Conservation (phyloP, 192 early-diverging fungal genomes). For the Spizellomyces punctatus region DNA sequence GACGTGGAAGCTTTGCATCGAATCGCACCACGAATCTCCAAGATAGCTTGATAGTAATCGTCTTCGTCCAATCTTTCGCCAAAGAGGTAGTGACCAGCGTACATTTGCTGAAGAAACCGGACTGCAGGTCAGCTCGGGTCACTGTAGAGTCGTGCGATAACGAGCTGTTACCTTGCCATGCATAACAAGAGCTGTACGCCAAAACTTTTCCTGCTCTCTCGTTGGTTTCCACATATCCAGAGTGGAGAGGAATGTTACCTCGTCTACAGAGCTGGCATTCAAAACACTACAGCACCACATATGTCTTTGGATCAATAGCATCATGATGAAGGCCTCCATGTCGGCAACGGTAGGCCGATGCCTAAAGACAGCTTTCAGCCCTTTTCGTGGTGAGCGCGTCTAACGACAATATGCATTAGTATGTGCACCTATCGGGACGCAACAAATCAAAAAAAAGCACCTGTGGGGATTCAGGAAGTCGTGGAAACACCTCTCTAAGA, state of each 20-base stretch:
- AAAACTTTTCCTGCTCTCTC: slow-evolving; percentile 1
- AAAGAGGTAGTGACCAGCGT: background rate
- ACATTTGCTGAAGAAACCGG: background rate
- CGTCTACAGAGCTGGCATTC: background rate
- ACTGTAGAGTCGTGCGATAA: background rate
- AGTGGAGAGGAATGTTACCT: background rate
- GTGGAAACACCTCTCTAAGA: slow-evolving; percentile 1
- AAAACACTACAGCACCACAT: background rate
- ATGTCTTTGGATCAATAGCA: slow-evolving; percentile 6
- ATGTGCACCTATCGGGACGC: too few species aligned
- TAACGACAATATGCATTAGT: too few species aligned
- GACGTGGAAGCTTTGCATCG: background rate
- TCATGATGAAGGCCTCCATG: slow-evolving; percentile 17
- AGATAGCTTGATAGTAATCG: background rate
- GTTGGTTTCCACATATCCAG: background rate
- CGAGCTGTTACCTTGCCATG: background rate
- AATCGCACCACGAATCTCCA: slow-evolving; percentile 10
- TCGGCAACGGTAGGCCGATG: slow-evolving; percentile 1
- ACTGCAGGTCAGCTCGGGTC: background rate
- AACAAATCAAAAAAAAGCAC: background rate
- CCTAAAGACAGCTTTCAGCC: background rate
- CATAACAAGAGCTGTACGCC: background rate
- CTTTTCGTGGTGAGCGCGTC: background rate
- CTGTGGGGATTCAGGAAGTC: slow-evolving; percentile 1
- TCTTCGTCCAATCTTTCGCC: background rate